Conservation (phyloP, 805 yeast species). For the Candida maltosa region DNA sequence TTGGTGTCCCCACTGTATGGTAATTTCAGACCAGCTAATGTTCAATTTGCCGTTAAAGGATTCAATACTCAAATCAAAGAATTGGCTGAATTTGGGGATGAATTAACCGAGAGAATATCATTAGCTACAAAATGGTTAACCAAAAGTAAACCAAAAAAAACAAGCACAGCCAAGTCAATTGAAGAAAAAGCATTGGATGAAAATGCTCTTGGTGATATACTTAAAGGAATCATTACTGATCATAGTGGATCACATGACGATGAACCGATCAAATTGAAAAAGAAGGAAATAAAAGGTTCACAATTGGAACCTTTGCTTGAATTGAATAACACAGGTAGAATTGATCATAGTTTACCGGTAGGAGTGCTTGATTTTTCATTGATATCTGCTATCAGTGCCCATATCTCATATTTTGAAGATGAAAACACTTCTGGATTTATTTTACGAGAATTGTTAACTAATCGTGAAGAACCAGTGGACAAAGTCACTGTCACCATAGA, state of each 20-base stretch:
- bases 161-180: constrained; percentile 1
- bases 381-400: constrained; percentile 82
- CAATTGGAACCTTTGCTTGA: constrained; percentile 34
- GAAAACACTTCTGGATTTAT: constrained; percentile 79
- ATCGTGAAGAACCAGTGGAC: constrained; percentile 18
- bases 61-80: constrained; percentile 50
- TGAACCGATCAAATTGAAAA: constrained; percentile 16
- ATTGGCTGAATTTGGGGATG: constrained; percentile 37
- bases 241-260: constrained; percentile 18
- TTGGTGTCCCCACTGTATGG: constrained; percentile 52
- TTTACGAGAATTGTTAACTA: constrained; percentile 50
- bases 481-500: constrained; percentile 22
- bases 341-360: constrained; percentile 78
- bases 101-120: constrained; percentile 28
- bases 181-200: constrained; percentile 18
- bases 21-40: constrained; percentile 48
- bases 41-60: constrained; percentile 53
- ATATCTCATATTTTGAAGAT: constrained; percentile 84
- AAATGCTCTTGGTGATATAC: constrained; percentile 41
- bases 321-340: constrained; percentile 70
- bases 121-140: constrained; percentile 38
- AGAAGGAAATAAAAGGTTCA: constrained; percentile 22
- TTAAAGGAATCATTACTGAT: constrained; percentile 30
- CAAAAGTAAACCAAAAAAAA: constrained; percentile 10
- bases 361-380: constrained; percentile 78